Evolutionary conservation across 345 rosid species (phyloP), one percentile per base, ranked within the genome.

Genomic region (Bretschneidera sinensis): DNA sequence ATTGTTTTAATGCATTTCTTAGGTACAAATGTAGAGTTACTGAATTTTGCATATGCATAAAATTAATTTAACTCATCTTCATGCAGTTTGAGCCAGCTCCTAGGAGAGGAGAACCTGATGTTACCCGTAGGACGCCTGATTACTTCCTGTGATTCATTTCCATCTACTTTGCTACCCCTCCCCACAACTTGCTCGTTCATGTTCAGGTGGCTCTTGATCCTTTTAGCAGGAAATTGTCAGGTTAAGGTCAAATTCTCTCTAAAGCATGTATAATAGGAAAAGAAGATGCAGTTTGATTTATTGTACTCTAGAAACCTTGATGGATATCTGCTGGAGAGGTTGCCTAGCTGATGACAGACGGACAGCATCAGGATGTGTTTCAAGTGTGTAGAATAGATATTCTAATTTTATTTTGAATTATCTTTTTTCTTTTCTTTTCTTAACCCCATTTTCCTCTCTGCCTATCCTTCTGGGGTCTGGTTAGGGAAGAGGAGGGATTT

Each of bases 1-100:
- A n/a, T n/a, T n/a, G n/a, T n/a, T n/a, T n/a, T n/a, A n/a, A n/a
- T n/a, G n/a, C n/a, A 5, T 7, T 39, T 28, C 10, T 11, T 39
- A 1, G 45, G 45, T 1, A 39, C 15, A 39, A 7, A n/a, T n/a
- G n/a, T n/a, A n/a, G n/a, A n/a, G n/a, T 14, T 39, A 13, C 45
- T 39, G 11, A 5, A 39, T 50, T 49, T 19, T 49, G 7, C 21
- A 15, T 24, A 9, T 25, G 22, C 0, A 2, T 1, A 35, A 31
- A 49, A 65, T 21, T 48, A n/a, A 19, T 45, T 20, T 56, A 43
- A 20, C 58, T 66, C 48, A 50, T 57, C 25, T 67, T 51, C 52
- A 52, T 77, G 67, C 85, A 89, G 97, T 92, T 92, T 60, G 98
- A 92, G 77, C 98, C 98, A 45, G 98, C 98, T 60, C 98, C 98